Base-by-base conservation (phyloP, 2,329 filamentous ascomycete genomes). In the Ceratocystis albifundus region DNA sequence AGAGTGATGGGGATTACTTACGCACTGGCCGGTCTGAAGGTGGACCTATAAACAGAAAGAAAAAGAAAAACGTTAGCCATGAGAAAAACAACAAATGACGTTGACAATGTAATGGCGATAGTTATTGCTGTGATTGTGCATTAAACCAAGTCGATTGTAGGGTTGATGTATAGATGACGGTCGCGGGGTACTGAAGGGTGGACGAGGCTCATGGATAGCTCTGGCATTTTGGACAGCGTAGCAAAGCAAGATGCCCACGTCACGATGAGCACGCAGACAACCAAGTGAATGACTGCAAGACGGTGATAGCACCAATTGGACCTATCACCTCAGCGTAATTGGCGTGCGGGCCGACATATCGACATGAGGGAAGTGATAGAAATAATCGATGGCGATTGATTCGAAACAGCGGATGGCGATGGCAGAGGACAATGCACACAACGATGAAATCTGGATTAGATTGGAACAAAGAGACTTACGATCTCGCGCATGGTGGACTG, bases 21-120 rank as follows among this genome's bases (percentile, higher is more conserved):
- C 93, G 84, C 94, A 97, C 87, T 99, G 94, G 80, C 94, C 94
- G 85, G 94, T 99, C 84, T 99, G 94, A 75, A 99, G 91, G 82
- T 99, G 94, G 81, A 97, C 93, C 93, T 97, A 76, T 83, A 75
- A 90, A 76, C 81, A 74, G 53, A 25, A 20, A 32, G 7, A 53
- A 20, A 71, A 72, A 73, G 70, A 46, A 65, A 45, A 25, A 45
- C 3, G 67, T 66, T 68, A 68, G 67, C 41, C 36, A 67, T 65
- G 36, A 44, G 17, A 20, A 46, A n/a, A 57, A 48, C 8, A 44
- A 62, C 15, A 41, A 28, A 32, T 41, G 28, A 41, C 65, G 63
- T 62, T 30, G 59, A 53, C 32, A 28, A 20, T 32, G 8, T 15
- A 17, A n/a, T 2, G n/a, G 10, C 7, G 10, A 15, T 30, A 17